Percentiles rank a stretch among this genome's conserved stretches.
Evolutionary conservation across 139 green algal species (phyloP).

Genomic region (Astrephomene gubernaculifera): DNA sequence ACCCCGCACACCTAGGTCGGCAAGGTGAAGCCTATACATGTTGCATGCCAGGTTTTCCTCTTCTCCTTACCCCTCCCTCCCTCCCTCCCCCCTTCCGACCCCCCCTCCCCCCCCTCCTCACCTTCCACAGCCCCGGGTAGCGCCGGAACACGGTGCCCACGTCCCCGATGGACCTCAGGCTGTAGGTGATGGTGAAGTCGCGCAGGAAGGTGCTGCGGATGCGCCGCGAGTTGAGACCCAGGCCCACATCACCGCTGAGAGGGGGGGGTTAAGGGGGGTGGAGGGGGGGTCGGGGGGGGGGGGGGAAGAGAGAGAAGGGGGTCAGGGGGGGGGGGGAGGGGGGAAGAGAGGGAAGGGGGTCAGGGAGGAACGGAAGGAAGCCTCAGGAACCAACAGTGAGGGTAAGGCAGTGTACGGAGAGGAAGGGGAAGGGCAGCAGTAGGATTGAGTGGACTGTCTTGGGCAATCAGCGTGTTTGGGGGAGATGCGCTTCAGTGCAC

Average conservation of each 20-base stretch:
- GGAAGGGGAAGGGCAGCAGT: no score
- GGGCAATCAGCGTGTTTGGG: no score
- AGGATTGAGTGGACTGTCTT: no score
- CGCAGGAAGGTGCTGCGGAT: conserved; percentile 84
- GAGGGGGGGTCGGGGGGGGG: neutral
- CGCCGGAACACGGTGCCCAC: conserved; percentile 80
- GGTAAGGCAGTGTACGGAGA: no score
- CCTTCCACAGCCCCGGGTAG: conserved; percentile 89
- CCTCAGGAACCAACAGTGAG: neutral
- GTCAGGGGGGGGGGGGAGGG: neutral
- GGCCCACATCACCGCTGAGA: conserved; percentile 90
- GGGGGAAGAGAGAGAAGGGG: neutral
- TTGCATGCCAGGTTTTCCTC: no score
- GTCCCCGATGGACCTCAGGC: conserved; percentile 84
- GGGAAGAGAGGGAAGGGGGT: neutral
- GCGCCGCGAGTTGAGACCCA: conserved; percentile 92
- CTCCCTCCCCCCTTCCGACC: neutral
- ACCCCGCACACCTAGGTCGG: neutral
- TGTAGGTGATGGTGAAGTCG: conserved; percentile 90
- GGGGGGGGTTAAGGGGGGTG: neutral
- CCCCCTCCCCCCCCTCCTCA: conserved; percentile 16
- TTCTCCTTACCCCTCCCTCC: neutral
- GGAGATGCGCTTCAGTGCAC: no score
- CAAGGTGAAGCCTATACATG: no score
- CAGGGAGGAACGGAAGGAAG: neutral